Evolutionary conservation across 345 rosid species (phyloP).

Genomic region (Citrus hindsii): DNA sequence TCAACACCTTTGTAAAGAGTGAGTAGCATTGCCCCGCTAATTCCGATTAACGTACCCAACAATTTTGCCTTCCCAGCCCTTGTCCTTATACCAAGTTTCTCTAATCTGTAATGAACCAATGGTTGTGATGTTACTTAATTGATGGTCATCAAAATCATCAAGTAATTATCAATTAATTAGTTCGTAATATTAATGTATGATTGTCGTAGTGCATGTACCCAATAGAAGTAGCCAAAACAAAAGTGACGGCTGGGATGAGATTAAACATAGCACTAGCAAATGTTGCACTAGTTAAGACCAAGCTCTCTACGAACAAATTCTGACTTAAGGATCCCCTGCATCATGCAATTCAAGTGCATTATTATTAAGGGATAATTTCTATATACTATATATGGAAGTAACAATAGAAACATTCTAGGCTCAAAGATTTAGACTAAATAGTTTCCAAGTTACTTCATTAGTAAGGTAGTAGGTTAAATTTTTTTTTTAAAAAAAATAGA

Average conservation of each 20-base stretch:
- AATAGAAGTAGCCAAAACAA: slow-evolving; percentile 39
- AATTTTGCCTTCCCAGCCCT: slow-evolving; percentile 46
- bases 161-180: no score
- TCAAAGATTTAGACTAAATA: not conserved
- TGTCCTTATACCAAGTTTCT: slow-evolving; percentile 32
- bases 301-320: slow-evolving; percentile 35
- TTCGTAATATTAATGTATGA: not conserved
- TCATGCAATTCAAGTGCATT: no score
- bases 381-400: no score
- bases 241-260: slow-evolving; percentile 50
- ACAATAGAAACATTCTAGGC: not conserved
- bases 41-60: slow-evolving; percentile 47
- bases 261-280: slow-evolving; percentile 44
- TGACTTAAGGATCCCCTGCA: slow-evolving; percentile 34
- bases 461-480: no score
- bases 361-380: no score
- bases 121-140: no score
- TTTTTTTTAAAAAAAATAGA: no score
- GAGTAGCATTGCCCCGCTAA: slow-evolving; percentile 55
- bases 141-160: not conserved
- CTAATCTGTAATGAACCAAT: slow-evolving; percentile 29
- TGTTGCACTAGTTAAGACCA: slow-evolving; percentile 52
- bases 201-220: slow-evolving; percentile 22
- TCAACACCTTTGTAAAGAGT: slow-evolving; percentile 50
- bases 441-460: not conserved